These are phyloP conservation scores for Sporothrix pseudoabietina DNA, from an alignment of 2,329 filamentous ascomycete genomes.

Conservation along the genomic window DNA sequence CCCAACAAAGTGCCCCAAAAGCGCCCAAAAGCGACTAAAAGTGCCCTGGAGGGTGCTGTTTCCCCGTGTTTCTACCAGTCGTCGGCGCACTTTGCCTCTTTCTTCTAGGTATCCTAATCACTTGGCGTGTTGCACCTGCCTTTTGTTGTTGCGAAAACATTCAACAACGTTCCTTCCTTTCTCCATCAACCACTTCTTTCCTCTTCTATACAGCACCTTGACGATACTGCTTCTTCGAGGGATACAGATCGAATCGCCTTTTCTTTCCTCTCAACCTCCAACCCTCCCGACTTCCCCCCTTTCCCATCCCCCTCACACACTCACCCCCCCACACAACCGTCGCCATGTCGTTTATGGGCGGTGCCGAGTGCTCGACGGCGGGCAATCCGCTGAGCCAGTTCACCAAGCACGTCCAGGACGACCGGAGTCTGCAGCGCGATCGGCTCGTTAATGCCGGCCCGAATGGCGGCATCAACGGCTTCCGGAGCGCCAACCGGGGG, in stretches of 20 bases:
- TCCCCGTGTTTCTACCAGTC: background rate
- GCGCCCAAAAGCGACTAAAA: background rate
- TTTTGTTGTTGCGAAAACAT: background rate
- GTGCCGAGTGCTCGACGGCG: conserved; percentile 93
- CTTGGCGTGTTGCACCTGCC: background rate
- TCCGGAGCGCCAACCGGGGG: conserved; percentile 71
- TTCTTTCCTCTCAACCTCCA: background rate
- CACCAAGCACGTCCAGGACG: conserved; percentile 94
- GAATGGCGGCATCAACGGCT: conserved; percentile 70
- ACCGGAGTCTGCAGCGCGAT: conserved; percentile 92
- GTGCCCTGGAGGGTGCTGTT: background rate
- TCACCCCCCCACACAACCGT: background rate
- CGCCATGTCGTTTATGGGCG: conserved; percentile 90
- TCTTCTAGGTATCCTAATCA: background rate
- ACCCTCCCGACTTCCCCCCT: background rate
- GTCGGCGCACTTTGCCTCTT: background rate
- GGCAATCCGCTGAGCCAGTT: conserved; percentile 97
- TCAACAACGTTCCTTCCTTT: background rate
- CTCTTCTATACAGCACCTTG: background rate
- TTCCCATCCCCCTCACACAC: background rate
- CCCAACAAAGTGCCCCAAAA: background rate
- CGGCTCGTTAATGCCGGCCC: conserved; percentile 76
- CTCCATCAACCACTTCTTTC: background rate
- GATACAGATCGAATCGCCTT: background rate
- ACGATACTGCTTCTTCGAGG: conserved; percentile 1